These are phyloP conservation scores for Aspergillus amoenus DNA, from an alignment of 2,329 filamentous ascomycete species.

Conservation along the genomic window DNA sequence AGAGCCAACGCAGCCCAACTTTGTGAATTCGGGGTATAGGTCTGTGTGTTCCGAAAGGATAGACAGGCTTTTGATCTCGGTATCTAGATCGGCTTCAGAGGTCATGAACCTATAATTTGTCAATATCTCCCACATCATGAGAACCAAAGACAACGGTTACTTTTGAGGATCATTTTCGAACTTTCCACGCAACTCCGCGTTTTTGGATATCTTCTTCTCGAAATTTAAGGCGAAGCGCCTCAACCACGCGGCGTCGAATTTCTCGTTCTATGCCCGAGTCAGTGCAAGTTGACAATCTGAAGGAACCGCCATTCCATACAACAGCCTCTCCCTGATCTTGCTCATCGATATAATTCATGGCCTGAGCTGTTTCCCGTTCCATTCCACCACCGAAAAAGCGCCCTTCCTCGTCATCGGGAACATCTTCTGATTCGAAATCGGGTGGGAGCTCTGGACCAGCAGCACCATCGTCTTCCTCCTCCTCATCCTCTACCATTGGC, in stretches of 20 bases:
- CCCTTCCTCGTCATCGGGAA: constrained; percentile 80
- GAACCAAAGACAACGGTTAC: constrained; percentile 38
- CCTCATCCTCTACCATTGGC: constrained; percentile 49
- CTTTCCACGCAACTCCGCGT: constrained; percentile 82
- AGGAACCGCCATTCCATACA: constrained; percentile 26
- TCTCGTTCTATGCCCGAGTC: constrained; percentile 56
- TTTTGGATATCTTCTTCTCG: constrained; percentile 87
- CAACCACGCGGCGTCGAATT: constrained; percentile 81
- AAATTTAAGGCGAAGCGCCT: constrained; percentile 78
- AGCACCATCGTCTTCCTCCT: constrained; percentile 46
- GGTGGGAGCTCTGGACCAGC: constrained; percentile 57
- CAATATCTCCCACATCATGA: constrained; percentile 14
- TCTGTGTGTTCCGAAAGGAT: constrained; percentile 84
- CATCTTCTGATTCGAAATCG: constrained; percentile 57
- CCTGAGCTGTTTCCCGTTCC: constrained; percentile 73
- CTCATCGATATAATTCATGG: constrained; percentile 83
- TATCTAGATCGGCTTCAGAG: constrained; percentile 85
- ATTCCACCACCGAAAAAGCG: constrained; percentile 95
- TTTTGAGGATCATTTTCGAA: constrained; percentile 77
- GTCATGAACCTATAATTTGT: constrained; percentile 61
- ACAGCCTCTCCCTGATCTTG: constrained; percentile 56
- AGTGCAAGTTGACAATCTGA: constrained; percentile 18
- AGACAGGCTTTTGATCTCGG: constrained; percentile 80
- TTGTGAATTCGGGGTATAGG: constrained; percentile 77
- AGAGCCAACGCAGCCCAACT: constrained; percentile 68